Percentiles rank a stretch among this genome's conserved stretches.
Conservation (phyloP, 495 filamentous ascomycete species). For the Penicillium lividum region DNA sequence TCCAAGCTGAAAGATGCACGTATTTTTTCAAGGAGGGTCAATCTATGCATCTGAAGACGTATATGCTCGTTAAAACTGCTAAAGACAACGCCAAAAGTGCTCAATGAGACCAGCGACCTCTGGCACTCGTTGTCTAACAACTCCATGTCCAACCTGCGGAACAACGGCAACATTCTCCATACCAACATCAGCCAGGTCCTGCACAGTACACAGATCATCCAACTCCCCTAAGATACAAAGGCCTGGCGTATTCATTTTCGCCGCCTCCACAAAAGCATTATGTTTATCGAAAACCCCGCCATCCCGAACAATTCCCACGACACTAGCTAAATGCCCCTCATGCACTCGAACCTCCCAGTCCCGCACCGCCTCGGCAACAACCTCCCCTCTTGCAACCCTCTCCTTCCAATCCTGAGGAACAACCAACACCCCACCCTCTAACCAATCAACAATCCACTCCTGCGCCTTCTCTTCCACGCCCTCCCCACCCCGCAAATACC, state of each 20-base stretch:
- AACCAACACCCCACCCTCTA: conserved; percentile 38
- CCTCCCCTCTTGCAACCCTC: conserved; percentile 38
- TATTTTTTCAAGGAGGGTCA: neutral
- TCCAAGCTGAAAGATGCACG: neutral
- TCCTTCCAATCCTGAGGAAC: conserved; percentile 47
- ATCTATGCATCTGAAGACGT: neutral
- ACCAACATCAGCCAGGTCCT: conserved; percentile 34
- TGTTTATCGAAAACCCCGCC: conserved; percentile 42
- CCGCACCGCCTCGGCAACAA: conserved; percentile 47
- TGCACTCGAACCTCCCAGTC: conserved; percentile 48
- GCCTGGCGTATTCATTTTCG: conserved; percentile 22
- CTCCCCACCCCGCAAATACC: conserved; percentile 30
- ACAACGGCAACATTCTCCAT: conserved; percentile 40
- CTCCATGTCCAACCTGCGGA: conserved; percentile 36
- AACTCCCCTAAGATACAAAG: conserved; percentile 42
- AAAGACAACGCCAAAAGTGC: conserved; percentile 32
- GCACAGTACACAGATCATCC: conserved; percentile 38
- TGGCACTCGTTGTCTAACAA: conserved; percentile 36
- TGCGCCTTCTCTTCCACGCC: conserved; percentile 30
- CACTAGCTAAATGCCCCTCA: conserved; percentile 41
- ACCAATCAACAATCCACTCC: conserved; percentile 34
- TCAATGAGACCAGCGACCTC: conserved; percentile 35
- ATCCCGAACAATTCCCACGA: conserved; percentile 45
- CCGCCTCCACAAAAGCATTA: conserved; percentile 36
- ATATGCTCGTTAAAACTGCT: neutral